Conservation (phyloP, 352 stramenopile genomes). For the Phytophthora sansomeana region DNA sequence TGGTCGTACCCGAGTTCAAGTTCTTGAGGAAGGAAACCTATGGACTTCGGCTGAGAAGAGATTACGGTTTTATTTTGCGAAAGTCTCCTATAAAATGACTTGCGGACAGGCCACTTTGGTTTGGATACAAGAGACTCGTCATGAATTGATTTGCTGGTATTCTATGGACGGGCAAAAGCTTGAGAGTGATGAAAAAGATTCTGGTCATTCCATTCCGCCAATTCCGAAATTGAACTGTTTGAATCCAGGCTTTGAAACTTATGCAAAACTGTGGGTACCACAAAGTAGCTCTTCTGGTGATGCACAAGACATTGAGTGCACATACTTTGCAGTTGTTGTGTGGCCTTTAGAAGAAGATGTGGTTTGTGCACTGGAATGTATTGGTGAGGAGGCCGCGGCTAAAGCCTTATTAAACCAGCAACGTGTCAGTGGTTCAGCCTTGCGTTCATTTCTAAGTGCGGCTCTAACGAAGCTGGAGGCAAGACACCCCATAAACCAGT, state of each 20-base stretch:
- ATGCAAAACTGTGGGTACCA: constrained; percentile 12
- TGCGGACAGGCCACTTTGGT: neutral
- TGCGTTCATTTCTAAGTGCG: no score
- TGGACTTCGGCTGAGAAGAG: neutral
- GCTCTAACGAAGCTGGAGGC: neutral
- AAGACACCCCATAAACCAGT: neutral
- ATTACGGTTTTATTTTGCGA: constrained; percentile 11
- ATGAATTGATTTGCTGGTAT: constrained; percentile 13
- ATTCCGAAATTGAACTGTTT: constrained; percentile 9
- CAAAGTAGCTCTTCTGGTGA: constrained; percentile 8
- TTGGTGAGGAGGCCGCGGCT: no score
- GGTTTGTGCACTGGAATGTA: no score
- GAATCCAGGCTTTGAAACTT: constrained; percentile 20
- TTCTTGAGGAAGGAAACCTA: constrained; percentile 10
- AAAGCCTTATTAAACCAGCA: no score
- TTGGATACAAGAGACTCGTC: neutral
- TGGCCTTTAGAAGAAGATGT: constrained; percentile 2
- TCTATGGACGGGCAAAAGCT: neutral
- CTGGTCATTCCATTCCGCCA: neutral
- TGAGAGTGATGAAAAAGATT: neutral
- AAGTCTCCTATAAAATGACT: constrained; percentile 15
- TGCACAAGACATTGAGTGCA: constrained; percentile 21
- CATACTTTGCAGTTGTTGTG: constrained; percentile 18
- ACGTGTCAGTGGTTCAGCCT: no score
- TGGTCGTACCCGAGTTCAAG: constrained; percentile 16